Base-by-base conservation (phyloP, 169 alveolate species). In the Plasmodium reichenowi region DNA sequence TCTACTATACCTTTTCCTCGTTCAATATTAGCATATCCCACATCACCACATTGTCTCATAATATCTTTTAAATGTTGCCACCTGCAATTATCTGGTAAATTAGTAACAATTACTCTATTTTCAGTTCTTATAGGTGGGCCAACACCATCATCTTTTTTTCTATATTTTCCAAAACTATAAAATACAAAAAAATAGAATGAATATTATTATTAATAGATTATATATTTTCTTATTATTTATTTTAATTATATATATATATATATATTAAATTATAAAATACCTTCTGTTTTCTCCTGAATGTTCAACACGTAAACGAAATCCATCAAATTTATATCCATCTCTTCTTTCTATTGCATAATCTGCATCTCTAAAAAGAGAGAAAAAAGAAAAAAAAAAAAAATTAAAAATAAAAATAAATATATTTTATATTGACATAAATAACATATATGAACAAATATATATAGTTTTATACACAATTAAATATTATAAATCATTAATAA, bases 31-130 rank as follows among this genome's bases (percentile, higher is more conserved):
- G 95, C 96, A 89, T 88, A 93, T 26, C 97, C 97, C 26, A 93
- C 96, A 47, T 93, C 95, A 47, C 97, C 97, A 62, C 95, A 93
- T 74, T 72, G 92, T 70, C 96, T 70, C 94, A 95, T 90, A 86
- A 93, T 95, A 74, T 95, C 97, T 89, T 95, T 95, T 71, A 95
- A 88, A 64, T 95, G 96, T 59, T 95, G 97, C 97, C 97, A 95
- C 54, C 94, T 80, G 67, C 95, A 94, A 66, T 93, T 88, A 13
- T 94, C 95, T 48, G 97, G 96, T 38, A 95, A 72, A 91, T 94
- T 94, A 59, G 72, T 75, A 45, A 95, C 94, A 63, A 88, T 86
- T 54, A 95, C 74, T 45, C 96, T 93, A 32, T 80, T 83, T 26
- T 94, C 96, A n/a, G 96, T 93, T 59, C 96, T 94, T 72, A 80